Conservation (phyloP, 2,329 filamentous ascomycete species). For the Phialemoniopsis sp. region DNA sequence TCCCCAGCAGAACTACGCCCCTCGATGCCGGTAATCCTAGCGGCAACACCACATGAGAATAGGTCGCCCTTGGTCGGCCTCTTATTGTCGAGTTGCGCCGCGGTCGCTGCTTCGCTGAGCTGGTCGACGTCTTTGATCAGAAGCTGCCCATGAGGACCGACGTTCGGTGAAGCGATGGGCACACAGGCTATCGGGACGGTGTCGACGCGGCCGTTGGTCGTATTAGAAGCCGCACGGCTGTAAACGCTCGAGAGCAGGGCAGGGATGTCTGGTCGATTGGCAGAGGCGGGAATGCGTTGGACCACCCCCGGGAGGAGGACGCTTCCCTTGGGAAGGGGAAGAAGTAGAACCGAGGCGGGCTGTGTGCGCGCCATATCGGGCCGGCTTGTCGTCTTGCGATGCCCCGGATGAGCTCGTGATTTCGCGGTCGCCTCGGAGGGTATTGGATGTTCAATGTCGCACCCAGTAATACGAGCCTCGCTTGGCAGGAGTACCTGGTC, state of each 20-base stretch:
- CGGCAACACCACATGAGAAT: constrained; percentile 77
- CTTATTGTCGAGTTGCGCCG: constrained; percentile 41
- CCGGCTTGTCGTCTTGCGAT: no score
- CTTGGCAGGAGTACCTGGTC: no score
- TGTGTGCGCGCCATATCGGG: constrained; percentile 26
- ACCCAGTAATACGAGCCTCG: no score
- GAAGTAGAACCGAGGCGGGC: constrained; percentile 61
- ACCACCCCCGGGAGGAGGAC: constrained; percentile 85
- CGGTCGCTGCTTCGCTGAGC: constrained; percentile 40
- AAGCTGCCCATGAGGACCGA: constrained; percentile 71
- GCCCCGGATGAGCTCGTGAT: no score
- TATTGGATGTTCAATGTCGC: no score
- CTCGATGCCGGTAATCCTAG: constrained; percentile 74
- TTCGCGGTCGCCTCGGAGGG: no score
- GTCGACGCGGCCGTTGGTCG: constrained; percentile 59
- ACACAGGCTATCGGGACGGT: constrained; percentile 81
- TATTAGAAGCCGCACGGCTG: constrained; percentile 66
- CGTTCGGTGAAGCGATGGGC: constrained; percentile 71
- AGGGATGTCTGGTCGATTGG: constrained; percentile 78
- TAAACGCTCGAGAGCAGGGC: constrained; percentile 84
- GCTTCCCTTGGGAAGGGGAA: constrained; percentile 75
- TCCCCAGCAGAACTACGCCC: constrained; percentile 66
- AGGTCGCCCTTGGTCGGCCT: constrained; percentile 67
- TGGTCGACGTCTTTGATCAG: constrained; percentile 59
- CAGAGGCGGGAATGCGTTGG: constrained; percentile 77